Evolutionary conservation across 805 yeast genomes (phyloP).

Genomic region (Ogataea henricii): DNA sequence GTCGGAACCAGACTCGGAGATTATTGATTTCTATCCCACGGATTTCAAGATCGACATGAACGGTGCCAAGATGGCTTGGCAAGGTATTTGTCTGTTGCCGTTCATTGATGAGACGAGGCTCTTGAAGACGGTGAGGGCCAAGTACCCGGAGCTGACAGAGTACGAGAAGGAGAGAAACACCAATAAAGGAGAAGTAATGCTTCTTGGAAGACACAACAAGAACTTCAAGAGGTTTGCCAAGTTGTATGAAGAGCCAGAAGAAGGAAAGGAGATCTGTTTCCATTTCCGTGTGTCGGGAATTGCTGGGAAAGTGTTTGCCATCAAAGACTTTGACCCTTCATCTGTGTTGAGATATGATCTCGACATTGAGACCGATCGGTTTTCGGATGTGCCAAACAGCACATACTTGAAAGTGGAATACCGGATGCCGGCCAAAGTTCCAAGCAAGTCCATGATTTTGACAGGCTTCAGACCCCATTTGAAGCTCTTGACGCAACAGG

Average conservation of each 20-base stretch:
- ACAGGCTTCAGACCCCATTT: constrained; percentile 73
- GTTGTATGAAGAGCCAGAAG: constrained; percentile 42
- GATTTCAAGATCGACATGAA: constrained; percentile 91
- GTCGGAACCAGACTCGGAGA: constrained; percentile 77
- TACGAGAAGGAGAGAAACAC: constrained; percentile 72
- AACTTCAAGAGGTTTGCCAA: constrained; percentile 42
- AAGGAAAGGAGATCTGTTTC: constrained; percentile 39
- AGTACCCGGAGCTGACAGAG: constrained; percentile 63
- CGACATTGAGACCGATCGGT: constrained; percentile 29
- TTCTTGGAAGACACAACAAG: constrained; percentile 65
- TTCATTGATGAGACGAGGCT: constrained; percentile 85
- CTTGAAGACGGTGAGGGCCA: constrained; percentile 61
- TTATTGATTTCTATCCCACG: constrained; percentile 88
- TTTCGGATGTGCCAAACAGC: constrained; percentile 44
- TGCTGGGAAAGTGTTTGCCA: constrained; percentile 53
- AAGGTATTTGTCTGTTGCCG: constrained; percentile 87
- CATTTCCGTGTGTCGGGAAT: constrained; percentile 54
- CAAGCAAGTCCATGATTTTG: constrained; percentile 79
- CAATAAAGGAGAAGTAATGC: constrained; percentile 66
- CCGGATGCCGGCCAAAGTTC: constrained; percentile 57
- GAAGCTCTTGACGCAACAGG: constrained; percentile 65
- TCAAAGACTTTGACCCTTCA: constrained; percentile 39
- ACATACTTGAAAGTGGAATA: constrained; percentile 50
- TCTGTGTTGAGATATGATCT: constrained; percentile 48
- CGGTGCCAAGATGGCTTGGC: constrained; percentile 94